Evolutionary conservation across 2,329 filamentous ascomycete species (phyloP), one percentile per base, ranked within the genome.

Genomic region (Chaetomium sp.): DNA sequence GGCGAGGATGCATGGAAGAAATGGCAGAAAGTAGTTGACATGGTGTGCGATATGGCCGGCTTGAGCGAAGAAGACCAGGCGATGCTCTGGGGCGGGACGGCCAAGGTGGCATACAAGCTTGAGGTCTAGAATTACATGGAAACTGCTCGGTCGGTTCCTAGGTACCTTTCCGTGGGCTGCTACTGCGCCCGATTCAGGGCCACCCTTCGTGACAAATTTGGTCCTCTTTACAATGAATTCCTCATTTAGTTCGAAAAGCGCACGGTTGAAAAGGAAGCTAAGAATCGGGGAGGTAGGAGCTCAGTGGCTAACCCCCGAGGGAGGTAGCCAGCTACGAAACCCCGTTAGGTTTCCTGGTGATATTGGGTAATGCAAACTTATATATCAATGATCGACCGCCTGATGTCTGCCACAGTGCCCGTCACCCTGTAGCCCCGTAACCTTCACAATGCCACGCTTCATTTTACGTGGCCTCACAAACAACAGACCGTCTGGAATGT

Each of bases 11-110:
- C 90, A 35, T 97, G 93, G 92, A 78, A 79, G 42, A 85, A 89
- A 71, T 97, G 93, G 93, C 85, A 81, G 68, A 81, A 81, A 23
- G 81, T 95, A 1, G 90, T 96, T 21, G 85, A 89, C 67, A 80
- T 80, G 68, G 81, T 91, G 70, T 85, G 93, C 69, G 81, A 83
- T 76, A 83, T 89, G 81, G 85, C 84, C 0, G 81, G 81, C 50
- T 75, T 93, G 66, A 80, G 76, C 1, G 82, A 86, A 19, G 84
- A 86, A 47, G 85, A 90, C 65, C 84, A 85, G 74, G 82, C 82
- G 65, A 84, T 83, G 76, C 81, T 97, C 56, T 97, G 91, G 86
- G 86, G 85, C 56, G 85, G 84, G 23, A 92, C 90, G 12, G 92
- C 91, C 0, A 80, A 84, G 60, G 83, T 85, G 76, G 92, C 90